phyloP scores from a whole-genome alignment of 2,329 filamentous ascomycete genomes.

The Aspergillus pseudoviridinutans region DNA sequence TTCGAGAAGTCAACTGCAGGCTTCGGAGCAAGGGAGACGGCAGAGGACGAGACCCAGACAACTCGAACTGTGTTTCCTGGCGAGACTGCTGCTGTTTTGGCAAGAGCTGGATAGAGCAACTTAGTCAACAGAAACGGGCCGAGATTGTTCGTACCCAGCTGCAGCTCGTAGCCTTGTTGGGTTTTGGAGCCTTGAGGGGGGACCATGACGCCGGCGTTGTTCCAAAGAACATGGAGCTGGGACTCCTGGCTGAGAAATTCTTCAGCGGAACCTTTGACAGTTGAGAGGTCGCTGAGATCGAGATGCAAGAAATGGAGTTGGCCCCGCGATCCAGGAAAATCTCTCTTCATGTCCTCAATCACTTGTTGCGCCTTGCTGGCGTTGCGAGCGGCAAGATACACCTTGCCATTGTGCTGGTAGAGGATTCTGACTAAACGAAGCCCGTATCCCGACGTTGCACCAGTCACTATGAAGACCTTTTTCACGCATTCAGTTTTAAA shows the following conservation, averaged over 20 bases:
- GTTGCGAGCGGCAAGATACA: conserved; percentile 54
- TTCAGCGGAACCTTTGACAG: conserved; percentile 22
- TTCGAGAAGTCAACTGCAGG: conserved; percentile 15
- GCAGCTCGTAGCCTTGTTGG: conserved; percentile 31
- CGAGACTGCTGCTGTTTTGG: conserved; percentile 23
- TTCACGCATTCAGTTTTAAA: too few species aligned
- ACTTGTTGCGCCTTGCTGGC: conserved; percentile 44
- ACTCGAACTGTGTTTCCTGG: conserved; percentile 30
- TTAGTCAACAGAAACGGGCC: conserved; percentile 40
- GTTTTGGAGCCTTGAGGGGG: conserved; percentile 32
- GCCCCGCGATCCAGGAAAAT: conserved; percentile 36
- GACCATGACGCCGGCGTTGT: conserved; percentile 38
- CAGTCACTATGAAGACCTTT: neutral
- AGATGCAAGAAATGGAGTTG: conserved; percentile 44
- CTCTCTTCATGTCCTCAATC: conserved; percentile 42
- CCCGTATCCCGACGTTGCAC: neutral
- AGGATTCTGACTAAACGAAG: conserved; percentile 36
- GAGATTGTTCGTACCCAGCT: conserved; percentile 40
- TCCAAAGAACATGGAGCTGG: conserved; percentile 39
- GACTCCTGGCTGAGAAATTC: conserved; percentile 32
- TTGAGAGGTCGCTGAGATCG: conserved; percentile 34
- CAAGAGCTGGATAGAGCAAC: conserved; percentile 34
- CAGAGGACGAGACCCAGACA: conserved; percentile 27
- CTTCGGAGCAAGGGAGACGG: conserved; percentile 10
- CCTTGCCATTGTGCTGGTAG: conserved; percentile 51